Base-by-base conservation (phyloP, 2,329 filamentous ascomycete species). In the Arthrobotrys musiformis region DNA sequence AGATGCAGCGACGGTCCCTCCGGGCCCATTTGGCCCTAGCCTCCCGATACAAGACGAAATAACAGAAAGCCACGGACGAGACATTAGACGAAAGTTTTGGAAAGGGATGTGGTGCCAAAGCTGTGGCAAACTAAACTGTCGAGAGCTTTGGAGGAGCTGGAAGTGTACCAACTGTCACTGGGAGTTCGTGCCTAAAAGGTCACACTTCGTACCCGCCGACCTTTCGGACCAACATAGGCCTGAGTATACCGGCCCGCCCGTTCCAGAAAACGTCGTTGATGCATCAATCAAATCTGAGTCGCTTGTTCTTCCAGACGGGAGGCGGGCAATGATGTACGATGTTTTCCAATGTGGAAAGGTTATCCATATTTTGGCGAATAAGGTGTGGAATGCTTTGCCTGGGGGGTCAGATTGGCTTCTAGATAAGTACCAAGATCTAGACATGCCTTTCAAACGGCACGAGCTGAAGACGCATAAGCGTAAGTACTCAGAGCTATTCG, bases 331-430 rank as follows among this genome's bases (percentile, higher is more conserved):
- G 82, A 69, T 80, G 80, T 46, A 83, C 81, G 24, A 84, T 78
- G 8, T 86, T 83, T 73, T 70, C 54, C 0, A 79, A 84, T 60
- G 80, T 62, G 88, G 89, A 0, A 83, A 84, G 0, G 83, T 90
- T 15, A 85, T 86, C 0, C 87, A 91, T 79, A 87, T 90, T 60
- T 85, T 88, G 2, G 86, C 90, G 0, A 90, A 87, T 62, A 81
- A 82, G n/a, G 82, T 81, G 0, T 86, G 90, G 28, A 87, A 88
- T 30, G 81, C 82, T 15, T 84, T 86, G n/a, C 54, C 80, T 0
- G 84, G 85, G 35, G 91, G 91, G 0, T 86, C 90, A 0, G 84
- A 93, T 79, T 86, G 88, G 1, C 84, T 93, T 74, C 92, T 91
- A 78, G 79, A 83, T 0, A 50, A 80, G n/a, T 81, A 81, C 48